phyloP scores from a whole-genome alignment of 148 eudicot genomes.

The Fagopyrum tataricum region DNA sequence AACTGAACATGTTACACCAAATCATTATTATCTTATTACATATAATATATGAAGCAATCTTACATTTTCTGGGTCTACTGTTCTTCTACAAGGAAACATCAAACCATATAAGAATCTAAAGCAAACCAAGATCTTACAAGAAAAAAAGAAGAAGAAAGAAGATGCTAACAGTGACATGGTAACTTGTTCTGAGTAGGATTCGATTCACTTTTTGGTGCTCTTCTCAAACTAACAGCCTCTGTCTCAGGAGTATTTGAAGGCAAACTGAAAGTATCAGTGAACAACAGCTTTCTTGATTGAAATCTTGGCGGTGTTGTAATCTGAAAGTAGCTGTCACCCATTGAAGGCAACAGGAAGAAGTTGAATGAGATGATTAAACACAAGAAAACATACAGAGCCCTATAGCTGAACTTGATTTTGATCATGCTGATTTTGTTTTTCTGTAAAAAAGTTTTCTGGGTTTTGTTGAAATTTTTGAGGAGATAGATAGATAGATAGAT shows the following conservation, averaged over 20 bases:
- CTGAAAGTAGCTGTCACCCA: not conserved
- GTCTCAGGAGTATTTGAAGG: not conserved
- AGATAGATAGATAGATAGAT: not conserved
- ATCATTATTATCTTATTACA: no score
- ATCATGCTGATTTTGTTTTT: not conserved
- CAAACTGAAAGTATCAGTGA: not conserved
- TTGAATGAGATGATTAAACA: not conserved
- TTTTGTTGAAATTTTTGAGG: not conserved
- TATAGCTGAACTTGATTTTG: not conserved
- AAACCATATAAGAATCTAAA: not conserved
- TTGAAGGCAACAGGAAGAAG: not conserved
- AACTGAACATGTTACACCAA: no score
- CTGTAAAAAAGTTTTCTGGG: not conserved
- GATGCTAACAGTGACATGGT: not conserved
- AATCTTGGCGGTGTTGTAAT: not conserved
- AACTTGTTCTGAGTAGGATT: not conserved
- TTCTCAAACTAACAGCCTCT: not conserved
- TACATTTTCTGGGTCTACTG: not conserved
- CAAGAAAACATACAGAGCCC: not conserved
- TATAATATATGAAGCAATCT: no score
- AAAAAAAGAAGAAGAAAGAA: not conserved
- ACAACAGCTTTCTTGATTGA: not conserved
- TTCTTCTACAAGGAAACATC: not conserved
- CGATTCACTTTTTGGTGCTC: conserved; percentile 5
- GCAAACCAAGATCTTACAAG: not conserved